Percentiles rank a stretch among this genome's conserved stretches.
These are phyloP conservation scores for Fusarium nodosum DNA, from an alignment of 2,329 filamentous ascomycete genomes.

Conservation along the genomic window DNA sequence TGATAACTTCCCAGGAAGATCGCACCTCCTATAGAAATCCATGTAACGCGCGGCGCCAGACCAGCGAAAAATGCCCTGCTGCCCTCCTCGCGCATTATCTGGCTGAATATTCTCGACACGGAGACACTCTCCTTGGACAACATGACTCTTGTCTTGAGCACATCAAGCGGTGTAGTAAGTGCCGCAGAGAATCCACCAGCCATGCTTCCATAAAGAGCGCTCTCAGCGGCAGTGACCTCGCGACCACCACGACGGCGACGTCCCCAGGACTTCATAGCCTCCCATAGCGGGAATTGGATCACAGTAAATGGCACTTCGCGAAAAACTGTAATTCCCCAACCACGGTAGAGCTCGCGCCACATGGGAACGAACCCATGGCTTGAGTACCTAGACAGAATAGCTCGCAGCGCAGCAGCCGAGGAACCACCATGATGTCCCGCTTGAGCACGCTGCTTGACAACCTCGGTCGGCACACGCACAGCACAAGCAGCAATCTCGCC, in stretches of 20 bases:
- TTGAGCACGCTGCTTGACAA: conserved; percentile 96
- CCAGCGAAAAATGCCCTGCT: conserved; percentile 79
- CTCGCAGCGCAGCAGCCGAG: conserved; percentile 74
- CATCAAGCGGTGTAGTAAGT: conserved; percentile 92
- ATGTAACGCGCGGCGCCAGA: conserved; percentile 85
- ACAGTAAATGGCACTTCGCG: conserved; percentile 97
- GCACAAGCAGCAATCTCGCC: conserved; percentile 95
- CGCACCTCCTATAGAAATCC: conserved; percentile 95
- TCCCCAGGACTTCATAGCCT: conserved; percentile 84
- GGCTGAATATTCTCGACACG: conserved; percentile 69
- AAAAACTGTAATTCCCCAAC: conserved; percentile 92
- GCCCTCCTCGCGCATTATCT: conserved; percentile 75
- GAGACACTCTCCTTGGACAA: conserved; percentile 77
- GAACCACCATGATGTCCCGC: conserved; percentile 83
- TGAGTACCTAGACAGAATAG: conserved; percentile 71
- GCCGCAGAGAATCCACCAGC: conserved; percentile 89
- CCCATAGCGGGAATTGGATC: conserved; percentile 98
- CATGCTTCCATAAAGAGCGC: conserved; percentile 85
- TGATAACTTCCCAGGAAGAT: conserved; percentile 96
- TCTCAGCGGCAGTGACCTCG: conserved; percentile 79
- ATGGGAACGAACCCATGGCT: conserved; percentile 68
- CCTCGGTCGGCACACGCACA: conserved; percentile 93
- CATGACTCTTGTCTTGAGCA: conserved; percentile 98
- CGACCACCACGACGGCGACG: conserved; percentile 56
- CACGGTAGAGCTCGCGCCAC: conserved; percentile 88